A percentile compares a stretch with the other conserved stretches of the same genome.
Evolutionary conservation across 495 filamentous ascomycete genomes (phyloP).

Genomic region (Neurospora sp.): DNA sequence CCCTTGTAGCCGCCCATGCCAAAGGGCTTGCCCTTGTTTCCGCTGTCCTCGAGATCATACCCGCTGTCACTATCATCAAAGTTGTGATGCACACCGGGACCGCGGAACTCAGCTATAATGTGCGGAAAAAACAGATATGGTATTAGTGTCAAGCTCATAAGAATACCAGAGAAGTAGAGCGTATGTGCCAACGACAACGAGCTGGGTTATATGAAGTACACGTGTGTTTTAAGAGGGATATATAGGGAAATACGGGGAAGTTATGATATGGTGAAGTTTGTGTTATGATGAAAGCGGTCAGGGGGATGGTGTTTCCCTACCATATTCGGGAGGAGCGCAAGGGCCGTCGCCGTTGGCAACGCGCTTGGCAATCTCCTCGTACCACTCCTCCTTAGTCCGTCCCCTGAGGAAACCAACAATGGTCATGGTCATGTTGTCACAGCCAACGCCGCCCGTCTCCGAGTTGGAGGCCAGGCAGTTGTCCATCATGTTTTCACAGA

Average conservation of each 20-base stretch:
- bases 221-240: constrained; percentile 9
- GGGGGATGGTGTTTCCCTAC: constrained; percentile 48
- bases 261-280: neutral
- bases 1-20: constrained; percentile 58
- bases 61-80: constrained; percentile 90
- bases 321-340: constrained; percentile 98
- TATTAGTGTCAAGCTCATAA: constrained; percentile 16
- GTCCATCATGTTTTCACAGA: constrained; percentile 99
- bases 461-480: constrained; percentile 96
- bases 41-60: constrained; percentile 63
- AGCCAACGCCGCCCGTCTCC: constrained; percentile 94
- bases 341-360: constrained; percentile 96
- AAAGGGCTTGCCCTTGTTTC: constrained; percentile 26
- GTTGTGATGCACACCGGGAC: constrained; percentile 79
- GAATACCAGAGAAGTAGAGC: neutral
- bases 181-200: neutral
- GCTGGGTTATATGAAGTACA: neutral
- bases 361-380: constrained; percentile 83
- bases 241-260: neutral
- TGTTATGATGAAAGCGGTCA: constrained; percentile 1
- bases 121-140: constrained; percentile 8
- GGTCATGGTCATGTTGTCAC: constrained; percentile 99
- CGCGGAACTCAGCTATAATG: constrained; percentile 81
- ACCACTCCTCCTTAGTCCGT: constrained; percentile 94
- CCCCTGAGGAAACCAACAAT: constrained; percentile 82